Evolutionary conservation across 805 yeast genomes (phyloP), one percentile per base, ranked within the genome.

Genomic region (Cyberlindnera xishuangbannaensis): DNA sequence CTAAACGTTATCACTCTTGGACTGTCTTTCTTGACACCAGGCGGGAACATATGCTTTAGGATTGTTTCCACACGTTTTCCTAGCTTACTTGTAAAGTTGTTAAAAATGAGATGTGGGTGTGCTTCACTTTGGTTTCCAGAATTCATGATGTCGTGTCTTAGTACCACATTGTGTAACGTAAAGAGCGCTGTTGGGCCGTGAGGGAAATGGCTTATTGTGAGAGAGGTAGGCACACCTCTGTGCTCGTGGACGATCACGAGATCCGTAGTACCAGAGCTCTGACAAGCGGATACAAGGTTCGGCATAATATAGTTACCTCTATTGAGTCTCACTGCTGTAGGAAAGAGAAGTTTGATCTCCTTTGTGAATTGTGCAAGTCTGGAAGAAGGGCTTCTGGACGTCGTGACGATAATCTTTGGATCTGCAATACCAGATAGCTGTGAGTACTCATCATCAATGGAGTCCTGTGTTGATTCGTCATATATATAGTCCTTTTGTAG

Each of bases 181-280:
- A 92, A 92, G 28, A 83, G 80, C 21, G 92, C 94, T 2, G 97
- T 83, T 14, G 98, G 99, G 0, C 99, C 99, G 56, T 92, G 95
- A 4, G 98, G 99, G 58, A 92, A 83, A 65, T 92, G 99, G 21
- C 92, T 80, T 18, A 92, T 64, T 1, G 97, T 90, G 39, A 92
- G 52, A 1, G 96, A 84, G 0, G 96, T 88, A 33, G 99, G 99
- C 0, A 85, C 90, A 73, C 99, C 99, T 61, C 99, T 73, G 61
- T 92, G 98, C 56, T 92, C 99, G 56, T 92, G 97, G 15, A 92
- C 62, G 4, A 92, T 71, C 16, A 92, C 66, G 46, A 92, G 62
- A 56, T 92, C 99, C 2, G 92, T 80, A 8, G 90, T 76, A 13
- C 83, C 83, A 1, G 90, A 77, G 33, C 79, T 64, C 39, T 82